Conservation (phyloP, 2,329 filamentous ascomycete genomes). For the Trichoderma sp. region DNA sequence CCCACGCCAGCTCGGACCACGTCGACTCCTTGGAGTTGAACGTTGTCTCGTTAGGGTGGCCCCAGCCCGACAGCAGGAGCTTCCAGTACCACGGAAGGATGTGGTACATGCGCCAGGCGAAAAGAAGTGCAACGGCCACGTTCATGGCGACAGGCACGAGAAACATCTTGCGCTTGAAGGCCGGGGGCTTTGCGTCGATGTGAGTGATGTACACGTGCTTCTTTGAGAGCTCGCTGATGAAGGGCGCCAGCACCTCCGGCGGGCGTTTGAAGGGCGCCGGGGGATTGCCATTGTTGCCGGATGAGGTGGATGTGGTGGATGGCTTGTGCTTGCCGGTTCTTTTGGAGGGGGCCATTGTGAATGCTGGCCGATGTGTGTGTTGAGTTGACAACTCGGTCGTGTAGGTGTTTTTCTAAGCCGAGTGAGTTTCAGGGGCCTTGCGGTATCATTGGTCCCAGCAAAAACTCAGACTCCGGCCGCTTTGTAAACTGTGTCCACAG, state of each 20-base stretch:
- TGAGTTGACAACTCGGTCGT: neutral
- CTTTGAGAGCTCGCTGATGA: slow-evolving; percentile 68
- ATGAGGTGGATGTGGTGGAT: slow-evolving; percentile 31
- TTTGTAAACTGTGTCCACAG: slow-evolving; percentile 21
- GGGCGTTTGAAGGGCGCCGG: slow-evolving; percentile 71
- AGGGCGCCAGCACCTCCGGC: slow-evolving; percentile 64
- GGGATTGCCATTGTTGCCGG: slow-evolving; percentile 42
- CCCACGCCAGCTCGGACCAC: slow-evolving; percentile 59
- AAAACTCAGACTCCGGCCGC: slow-evolving; percentile 16
- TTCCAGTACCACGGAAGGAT: slow-evolving; percentile 74
- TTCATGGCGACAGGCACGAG: slow-evolving; percentile 79
- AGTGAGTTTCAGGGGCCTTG: slow-evolving; percentile 17
- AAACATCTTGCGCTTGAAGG: slow-evolving; percentile 84
- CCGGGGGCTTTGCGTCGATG: slow-evolving; percentile 70
- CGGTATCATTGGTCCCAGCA: slow-evolving; percentile 10
- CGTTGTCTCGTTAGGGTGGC: slow-evolving; percentile 67
- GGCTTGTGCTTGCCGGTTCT: slow-evolving; percentile 40
- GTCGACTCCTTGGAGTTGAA: slow-evolving; percentile 62
- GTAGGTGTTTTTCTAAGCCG: slow-evolving; percentile 4
- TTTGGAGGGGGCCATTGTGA: slow-evolving; percentile 42
- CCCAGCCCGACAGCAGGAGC: slow-evolving; percentile 66
- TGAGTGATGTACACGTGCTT: slow-evolving; percentile 82
- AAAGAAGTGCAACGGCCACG: slow-evolving; percentile 63
- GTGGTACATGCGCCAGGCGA: slow-evolving; percentile 69
- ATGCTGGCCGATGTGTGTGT: neutral